Conservation (phyloP, 164 flowering plant genomes). For the Magnolia kwangsiensis region DNA sequence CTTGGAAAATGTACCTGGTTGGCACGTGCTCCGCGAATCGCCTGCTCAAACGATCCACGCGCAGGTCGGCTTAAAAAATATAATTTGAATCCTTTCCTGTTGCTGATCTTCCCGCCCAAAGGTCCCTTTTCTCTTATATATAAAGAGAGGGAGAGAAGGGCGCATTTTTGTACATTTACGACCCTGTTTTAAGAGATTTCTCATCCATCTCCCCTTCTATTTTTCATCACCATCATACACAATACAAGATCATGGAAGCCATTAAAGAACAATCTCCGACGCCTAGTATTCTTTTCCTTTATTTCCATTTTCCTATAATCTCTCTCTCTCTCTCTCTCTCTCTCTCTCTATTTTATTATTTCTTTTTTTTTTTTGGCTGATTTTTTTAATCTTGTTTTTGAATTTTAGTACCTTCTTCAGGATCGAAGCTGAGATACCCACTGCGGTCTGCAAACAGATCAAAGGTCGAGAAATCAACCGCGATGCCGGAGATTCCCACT, state of each 20-base stretch:
- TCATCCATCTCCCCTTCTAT: neutral
- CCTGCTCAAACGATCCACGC: neutral
- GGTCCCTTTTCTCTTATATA: neutral
- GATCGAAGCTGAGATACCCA: conserved; percentile 56
- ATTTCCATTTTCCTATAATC: neutral
- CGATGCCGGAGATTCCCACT: conserved; percentile 22
- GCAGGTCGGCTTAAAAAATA: neutral
- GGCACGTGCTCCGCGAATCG: neutral
- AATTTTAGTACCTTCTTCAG: conserved; percentile 22
- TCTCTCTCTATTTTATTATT: neutral
- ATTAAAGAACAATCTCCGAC: conserved; percentile 31
- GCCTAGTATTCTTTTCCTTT: conserved; percentile 22
- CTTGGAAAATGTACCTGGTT: neutral
- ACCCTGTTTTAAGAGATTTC: neutral
- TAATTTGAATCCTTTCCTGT: conserved; percentile 9
- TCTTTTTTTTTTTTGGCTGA: neutral
- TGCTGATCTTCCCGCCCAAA: conserved; percentile 16
- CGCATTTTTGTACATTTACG: neutral
- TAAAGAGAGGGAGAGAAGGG: no score
- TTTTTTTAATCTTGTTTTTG: neutral
- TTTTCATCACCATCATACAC: neutral
- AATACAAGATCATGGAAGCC: conserved; percentile 29
- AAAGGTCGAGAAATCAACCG: conserved; percentile 40
- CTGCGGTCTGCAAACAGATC: conserved; percentile 55
- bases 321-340: neutral